Evolutionary conservation across 305 asterid genomes (phyloP), one percentile per base, ranked within the genome.

Genomic region (Rubia tinctorum): DNA sequence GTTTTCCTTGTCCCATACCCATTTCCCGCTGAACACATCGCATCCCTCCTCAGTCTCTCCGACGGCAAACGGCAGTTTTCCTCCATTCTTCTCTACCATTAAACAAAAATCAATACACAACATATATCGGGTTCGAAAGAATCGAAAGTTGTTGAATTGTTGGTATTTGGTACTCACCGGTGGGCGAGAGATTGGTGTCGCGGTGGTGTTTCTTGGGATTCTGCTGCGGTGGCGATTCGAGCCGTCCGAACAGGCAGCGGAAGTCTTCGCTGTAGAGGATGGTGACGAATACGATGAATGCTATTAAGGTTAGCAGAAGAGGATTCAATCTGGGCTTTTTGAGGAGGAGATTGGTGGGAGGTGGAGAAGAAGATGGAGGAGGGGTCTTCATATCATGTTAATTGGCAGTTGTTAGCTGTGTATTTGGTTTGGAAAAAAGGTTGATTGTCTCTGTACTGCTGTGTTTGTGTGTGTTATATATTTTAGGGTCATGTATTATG

Each of bases 271-370:
- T 85, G 82, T 88, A 89, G 67, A 94, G 85, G 75, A 94, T 76
- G 73, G 91, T 80, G 74, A 87, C 88, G 69, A 91, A 86, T 71
- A 89, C 75, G 65, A 86, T 87, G 90, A 94, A 91, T 55, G 87
- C 93, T 18, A 94, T 34, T 15, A 91, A 72, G 22, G 87, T 73
- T 80, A 90, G 63, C 39, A 89, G 78, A 40, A 81, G 83, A 11
- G 97, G 97, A 53, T 97, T 89, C 60, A 94, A 82, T 23, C 95
- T 91, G 30, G 82, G 75, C 79, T 87, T 89, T 69, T 86, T 88
- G 66, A 78, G 78, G 67, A 84, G 74, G 73, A 72, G 23, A 53
- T 84, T 45, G 64, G 89, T 42, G 73, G 87, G 25, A 74, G 88
- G 20, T 0, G 66, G 62, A 49, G 88, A 53, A 22, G 83, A 70